phyloP scores from a whole-genome alignment of 768 basidiomycete genomes.

The Suillus brevipes region DNA sequence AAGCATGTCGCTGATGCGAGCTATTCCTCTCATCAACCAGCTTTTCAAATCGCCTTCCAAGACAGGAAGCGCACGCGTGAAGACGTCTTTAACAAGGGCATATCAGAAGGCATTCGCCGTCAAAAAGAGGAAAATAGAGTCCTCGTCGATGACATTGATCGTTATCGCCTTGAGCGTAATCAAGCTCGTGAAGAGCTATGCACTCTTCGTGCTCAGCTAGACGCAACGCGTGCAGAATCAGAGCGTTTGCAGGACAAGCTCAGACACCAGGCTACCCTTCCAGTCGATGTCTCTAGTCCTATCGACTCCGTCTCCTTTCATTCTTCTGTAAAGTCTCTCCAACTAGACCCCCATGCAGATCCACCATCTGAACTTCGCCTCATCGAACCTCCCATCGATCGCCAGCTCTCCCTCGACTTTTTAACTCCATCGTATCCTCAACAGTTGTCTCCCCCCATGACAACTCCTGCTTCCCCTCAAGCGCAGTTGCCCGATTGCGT shows the following conservation, averaged over 20 bases:
- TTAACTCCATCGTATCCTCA: slow-evolving; percentile 21
- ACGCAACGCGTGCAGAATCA: slow-evolving; percentile 33
- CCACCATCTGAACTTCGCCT: slow-evolving; percentile 11
- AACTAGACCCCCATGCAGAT: slow-evolving; percentile 10
- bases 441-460: slow-evolving; percentile 24
- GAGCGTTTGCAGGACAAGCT: slow-evolving; percentile 33
- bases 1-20: slow-evolving; percentile 41
- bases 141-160: slow-evolving; percentile 35
- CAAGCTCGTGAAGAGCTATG: slow-evolving; percentile 34
- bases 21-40: slow-evolving; percentile 37
- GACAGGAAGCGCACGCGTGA: slow-evolving; percentile 41
- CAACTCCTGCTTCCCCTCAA: slow-evolving; percentile 35
- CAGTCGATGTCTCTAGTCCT: slow-evolving; percentile 10
- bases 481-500: slow-evolving; percentile 36
- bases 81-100: slow-evolving; percentile 39
- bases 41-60: slow-evolving; percentile 42
- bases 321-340: slow-evolving; percentile 10
- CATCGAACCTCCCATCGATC: slow-evolving; percentile 13
- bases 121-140: slow-evolving; percentile 41
- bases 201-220: slow-evolving; percentile 35
- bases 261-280: slow-evolving; percentile 5
- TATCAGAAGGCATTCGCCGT: slow-evolving; percentile 41
- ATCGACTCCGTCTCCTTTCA: slow-evolving; percentile 10
- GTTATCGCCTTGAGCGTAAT: slow-evolving; percentile 36
- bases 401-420: slow-evolving; percentile 19